A percentile compares a stretch with the other conserved stretches of the same genome.
Conservation (phyloP, 139 green algal species). For the Dunaliella primolecta region DNA sequence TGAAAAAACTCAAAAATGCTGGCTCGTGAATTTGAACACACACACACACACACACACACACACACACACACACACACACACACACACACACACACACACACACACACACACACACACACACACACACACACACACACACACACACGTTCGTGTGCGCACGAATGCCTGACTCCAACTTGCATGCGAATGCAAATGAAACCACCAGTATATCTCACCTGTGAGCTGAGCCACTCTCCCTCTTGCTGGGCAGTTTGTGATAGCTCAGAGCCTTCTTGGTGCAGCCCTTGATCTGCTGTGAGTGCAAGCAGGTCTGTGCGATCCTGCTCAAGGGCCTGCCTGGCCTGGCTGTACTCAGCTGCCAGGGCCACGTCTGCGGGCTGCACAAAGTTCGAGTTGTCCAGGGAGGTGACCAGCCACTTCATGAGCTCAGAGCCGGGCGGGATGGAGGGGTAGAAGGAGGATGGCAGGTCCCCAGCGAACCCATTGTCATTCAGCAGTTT, state of each 20-base stretch:
- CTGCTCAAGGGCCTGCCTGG: not conserved
- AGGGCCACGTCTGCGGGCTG: not conserved
- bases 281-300: not conserved
- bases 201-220: too few relatives aligned
- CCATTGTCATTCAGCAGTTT: not conserved
- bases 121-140: not conserved
- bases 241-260: not conserved
- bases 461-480: not conserved
- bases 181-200: too few relatives aligned
- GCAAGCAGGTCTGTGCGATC: not conserved
- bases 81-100: too few relatives aligned
- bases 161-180: too few relatives aligned
- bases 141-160: not conserved
- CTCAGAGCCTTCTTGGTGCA: not conserved
- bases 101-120: not conserved
- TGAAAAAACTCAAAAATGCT: too few relatives aligned
- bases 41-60: too few relatives aligned
- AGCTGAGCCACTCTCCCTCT: not conserved
- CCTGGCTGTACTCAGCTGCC: not conserved
- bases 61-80: too few relatives aligned
- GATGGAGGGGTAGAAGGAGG: not conserved
- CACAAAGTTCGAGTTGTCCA: not conserved
- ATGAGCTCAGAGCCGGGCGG: not conserved
- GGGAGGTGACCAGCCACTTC: not conserved
- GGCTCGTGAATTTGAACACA: too few relatives aligned